Conservation (phyloP, 352 stramenopile species). For the Phytophthora idaei region DNA sequence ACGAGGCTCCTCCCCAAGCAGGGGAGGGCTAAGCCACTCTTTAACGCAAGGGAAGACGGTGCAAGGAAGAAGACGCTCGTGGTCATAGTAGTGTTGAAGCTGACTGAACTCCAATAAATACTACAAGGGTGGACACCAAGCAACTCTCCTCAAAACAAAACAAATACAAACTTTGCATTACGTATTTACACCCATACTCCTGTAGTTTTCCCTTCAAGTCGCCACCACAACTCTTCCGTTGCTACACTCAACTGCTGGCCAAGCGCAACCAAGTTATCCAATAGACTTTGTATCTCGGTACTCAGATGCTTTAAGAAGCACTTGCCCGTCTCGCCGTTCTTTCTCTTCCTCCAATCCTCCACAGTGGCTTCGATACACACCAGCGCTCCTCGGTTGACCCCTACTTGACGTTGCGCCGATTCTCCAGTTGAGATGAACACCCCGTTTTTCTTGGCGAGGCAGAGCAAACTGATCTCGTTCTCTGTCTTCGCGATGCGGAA, state of each 20-base stretch:
- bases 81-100: not conserved
- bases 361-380: constrained; percentile 17
- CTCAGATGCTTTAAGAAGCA: constrained; percentile 29
- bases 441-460: constrained; percentile 22
- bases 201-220: constrained; percentile 10
- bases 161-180: not conserved
- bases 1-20: constrained; percentile 2
- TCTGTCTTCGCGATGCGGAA: constrained; percentile 20
- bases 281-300: constrained; percentile 12
- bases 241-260: constrained; percentile 6
- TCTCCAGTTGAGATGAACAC: not conserved
- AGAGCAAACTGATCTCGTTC: constrained; percentile 9
- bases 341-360: constrained; percentile 14
- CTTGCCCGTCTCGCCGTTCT: constrained; percentile 21
- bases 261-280: constrained; percentile 13
- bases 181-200: constrained; percentile 23
- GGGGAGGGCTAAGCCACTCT: constrained; percentile 3
- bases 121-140: not conserved
- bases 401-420: not conserved
- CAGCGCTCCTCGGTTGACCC: constrained; percentile 21
- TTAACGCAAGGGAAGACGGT: constrained; percentile 5
- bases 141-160: not conserved
- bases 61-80: constrained; percentile 3
- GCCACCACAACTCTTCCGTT: constrained; percentile 20
- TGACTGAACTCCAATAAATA: not conserved